Percentiles rank a stretch among this genome's conserved stretches.
Evolutionary conservation across 305 asterid genomes (phyloP).

Genomic region (Plantago coronopus): DNA sequence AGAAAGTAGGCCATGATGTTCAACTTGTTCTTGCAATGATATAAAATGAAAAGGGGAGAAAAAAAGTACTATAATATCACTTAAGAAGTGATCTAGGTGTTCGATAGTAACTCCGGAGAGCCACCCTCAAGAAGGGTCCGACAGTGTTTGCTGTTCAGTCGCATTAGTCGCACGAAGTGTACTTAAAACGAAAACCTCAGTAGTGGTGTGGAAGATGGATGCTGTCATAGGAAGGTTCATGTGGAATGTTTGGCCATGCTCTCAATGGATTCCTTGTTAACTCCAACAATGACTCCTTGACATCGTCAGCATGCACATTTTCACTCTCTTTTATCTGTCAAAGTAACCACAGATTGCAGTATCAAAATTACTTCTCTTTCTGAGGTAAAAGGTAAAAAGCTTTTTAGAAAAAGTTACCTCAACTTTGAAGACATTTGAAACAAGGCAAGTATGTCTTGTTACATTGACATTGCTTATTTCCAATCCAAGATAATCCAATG

Average conservation of each 20-base stretch:
- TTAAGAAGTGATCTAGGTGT: not conserved
- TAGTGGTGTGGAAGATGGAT: slow-evolving; percentile 6
- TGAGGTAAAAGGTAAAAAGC: not conserved
- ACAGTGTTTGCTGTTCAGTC: no score
- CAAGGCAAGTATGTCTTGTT: slow-evolving; percentile 80
- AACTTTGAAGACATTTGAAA: slow-evolving; percentile 79
- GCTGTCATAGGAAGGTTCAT: slow-evolving; percentile 9
- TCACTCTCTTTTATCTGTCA: slow-evolving; percentile 46
- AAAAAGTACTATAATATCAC: no score
- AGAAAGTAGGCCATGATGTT: no score
- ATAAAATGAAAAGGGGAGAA: no score
- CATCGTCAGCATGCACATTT: slow-evolving; percentile 47
- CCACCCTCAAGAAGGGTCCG: no score
- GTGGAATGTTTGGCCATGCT: slow-evolving; percentile 29
- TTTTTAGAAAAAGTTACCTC: slow-evolving; percentile 47
- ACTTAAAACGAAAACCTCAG: no score
- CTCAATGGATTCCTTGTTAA: slow-evolving; percentile 41
- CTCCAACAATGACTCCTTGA: slow-evolving; percentile 51
- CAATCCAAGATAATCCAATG: slow-evolving; percentile 62
- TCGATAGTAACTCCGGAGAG: no score
- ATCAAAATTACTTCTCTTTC: not conserved
- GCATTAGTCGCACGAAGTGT: no score
- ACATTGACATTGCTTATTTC: slow-evolving; percentile 75
- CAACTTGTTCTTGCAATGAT: no score
- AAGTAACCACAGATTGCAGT: not conserved